Evolutionary conservation across 2,329 filamentous ascomycete species (phyloP).

Genomic region (Torrubiella hemipterigena): DNA sequence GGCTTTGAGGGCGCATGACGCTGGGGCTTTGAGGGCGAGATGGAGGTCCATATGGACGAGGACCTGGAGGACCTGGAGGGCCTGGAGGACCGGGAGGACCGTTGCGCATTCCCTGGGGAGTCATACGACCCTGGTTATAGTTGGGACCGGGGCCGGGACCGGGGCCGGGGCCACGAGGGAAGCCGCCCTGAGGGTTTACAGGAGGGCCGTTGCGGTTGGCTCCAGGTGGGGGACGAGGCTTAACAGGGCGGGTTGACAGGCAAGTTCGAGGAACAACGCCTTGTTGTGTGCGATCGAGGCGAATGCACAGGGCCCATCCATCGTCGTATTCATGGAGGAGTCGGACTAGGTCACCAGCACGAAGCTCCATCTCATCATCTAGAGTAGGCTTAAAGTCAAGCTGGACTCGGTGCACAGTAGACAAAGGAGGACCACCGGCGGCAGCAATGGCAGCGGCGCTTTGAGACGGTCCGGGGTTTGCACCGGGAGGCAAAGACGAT

Average conservation of each 20-base stretch:
- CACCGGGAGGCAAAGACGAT: constrained; percentile 36
- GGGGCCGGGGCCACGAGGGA: constrained; percentile 14
- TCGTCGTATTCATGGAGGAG: constrained; percentile 95
- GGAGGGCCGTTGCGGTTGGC: constrained; percentile 40
- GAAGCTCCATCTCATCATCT: constrained; percentile 79
- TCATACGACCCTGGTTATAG: constrained; percentile 13
- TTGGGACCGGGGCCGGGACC: constrained; percentile 1
- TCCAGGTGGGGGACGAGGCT: constrained; percentile 54
- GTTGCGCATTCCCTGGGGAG: constrained; percentile 22
- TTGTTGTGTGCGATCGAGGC: constrained; percentile 80
- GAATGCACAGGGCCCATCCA: constrained; percentile 91
- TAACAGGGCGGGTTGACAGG: constrained; percentile 82
- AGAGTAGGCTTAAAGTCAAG: constrained; percentile 89
- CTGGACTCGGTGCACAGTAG: constrained; percentile 79
- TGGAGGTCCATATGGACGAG: constrained; percentile 2
- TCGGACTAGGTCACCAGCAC: constrained; percentile 71
- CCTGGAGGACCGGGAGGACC: constrained; percentile 17
- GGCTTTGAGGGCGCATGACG: constrained; percentile 21
- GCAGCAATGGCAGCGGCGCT: constrained; percentile 49
- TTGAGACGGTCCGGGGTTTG: constrained; percentile 24
- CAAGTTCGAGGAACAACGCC: constrained; percentile 91
- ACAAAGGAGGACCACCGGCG: constrained; percentile 44
- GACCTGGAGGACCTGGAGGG: constrained; percentile 4
- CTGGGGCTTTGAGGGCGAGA: constrained; percentile 10
- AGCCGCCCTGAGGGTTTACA: constrained; percentile 28